Conservation (phyloP, 495 filamentous ascomycete species). For the Penicillium samsonianum region DNA sequence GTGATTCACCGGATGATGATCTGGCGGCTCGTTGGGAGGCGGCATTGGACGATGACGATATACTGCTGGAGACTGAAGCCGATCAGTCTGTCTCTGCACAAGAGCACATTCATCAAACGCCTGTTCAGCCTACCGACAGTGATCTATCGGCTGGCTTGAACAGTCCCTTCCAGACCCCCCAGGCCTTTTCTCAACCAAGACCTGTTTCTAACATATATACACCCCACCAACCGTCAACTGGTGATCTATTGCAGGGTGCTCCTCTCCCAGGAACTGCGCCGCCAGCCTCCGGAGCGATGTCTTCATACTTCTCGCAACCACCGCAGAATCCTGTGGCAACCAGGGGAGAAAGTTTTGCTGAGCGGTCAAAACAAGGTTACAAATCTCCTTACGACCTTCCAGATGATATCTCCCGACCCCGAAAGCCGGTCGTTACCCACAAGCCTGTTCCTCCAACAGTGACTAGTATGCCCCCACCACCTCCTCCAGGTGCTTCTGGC, state of each 20-base stretch:
- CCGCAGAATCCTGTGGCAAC: slow-evolving; percentile 37
- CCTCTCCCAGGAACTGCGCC: slow-evolving; percentile 27
- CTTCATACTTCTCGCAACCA: slow-evolving; percentile 46
- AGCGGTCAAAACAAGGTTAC: slow-evolving; percentile 88
- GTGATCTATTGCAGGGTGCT: slow-evolving; percentile 39
- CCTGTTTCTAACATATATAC: slow-evolving; percentile 35
- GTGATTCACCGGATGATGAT: slow-evolving; percentile 58
- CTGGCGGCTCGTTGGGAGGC: slow-evolving; percentile 82
- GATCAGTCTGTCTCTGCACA: slow-evolving; percentile 33
- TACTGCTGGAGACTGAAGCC: slow-evolving; percentile 65
- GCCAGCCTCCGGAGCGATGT: slow-evolving; percentile 34
- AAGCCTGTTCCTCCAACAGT: slow-evolving; percentile 33
- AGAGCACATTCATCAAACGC: slow-evolving; percentile 17
- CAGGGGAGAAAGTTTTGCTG: slow-evolving; percentile 74
- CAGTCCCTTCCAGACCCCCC: slow-evolving; percentile 38
- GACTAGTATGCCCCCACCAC: slow-evolving; percentile 41
- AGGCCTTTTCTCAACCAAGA: slow-evolving; percentile 23
- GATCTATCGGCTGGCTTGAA: slow-evolving; percentile 21
- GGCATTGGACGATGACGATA: slow-evolving; percentile 80
- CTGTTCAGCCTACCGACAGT: slow-evolving; percentile 13
- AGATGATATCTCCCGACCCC: slow-evolving; percentile 75
- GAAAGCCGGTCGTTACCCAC: slow-evolving; percentile 51
- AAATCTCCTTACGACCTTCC: slow-evolving; percentile 93
- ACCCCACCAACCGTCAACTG: slow-evolving; percentile 49
- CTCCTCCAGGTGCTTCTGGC: slow-evolving; percentile 59